Evolutionary conservation across 768 basidiomycete genomes (phyloP), one percentile per base, ranked within the genome.

Genomic region (Kwoniella heveanensis): DNA sequence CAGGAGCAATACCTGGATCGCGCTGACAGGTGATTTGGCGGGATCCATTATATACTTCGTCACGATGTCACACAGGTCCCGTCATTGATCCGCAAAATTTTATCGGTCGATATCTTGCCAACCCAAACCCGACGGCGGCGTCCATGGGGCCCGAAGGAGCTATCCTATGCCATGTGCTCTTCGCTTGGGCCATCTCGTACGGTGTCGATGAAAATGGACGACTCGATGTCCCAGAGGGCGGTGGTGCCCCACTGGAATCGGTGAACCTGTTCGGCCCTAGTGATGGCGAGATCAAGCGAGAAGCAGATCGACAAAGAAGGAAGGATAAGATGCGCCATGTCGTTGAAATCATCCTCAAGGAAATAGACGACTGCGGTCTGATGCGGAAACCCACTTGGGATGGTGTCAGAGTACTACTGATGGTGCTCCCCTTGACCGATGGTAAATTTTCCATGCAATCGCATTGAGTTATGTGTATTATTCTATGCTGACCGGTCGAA

Each of bases 171-270:
- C 88, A 90, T 84, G 80, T 90, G 29, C 83, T 95, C 22, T 90
- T 90, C 48, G 86, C 89, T 22, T 96, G 92, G 92, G 93, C 91
- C 0, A 85, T 88, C 3, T 91, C 90, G 39, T 93, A 91, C 77
- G 94, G 93, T 44, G 82, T 95, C 50, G 86, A 94, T 77, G 90
- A 92, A 70, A 84, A 83, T 47, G 93, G 92, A 37, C 73, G 84
- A 17, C 86, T 88, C 47, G 82, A 82, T 44, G 39, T 79, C 8
- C 64, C 70, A 1, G 73, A 75, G 29, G 67, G 70, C 22, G 74
- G 73, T 17, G 68, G 66, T 27, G 47, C 57, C 2, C 61, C 65
- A 10, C 29, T 68, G 9, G 57, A 62, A 26, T 36, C 54, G 17
- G 46, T 72, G 50, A 59, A 60, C 32, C 48, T 72, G 9, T 26